Conservation (phyloP, 805 yeast genomes). For the Lipomyces oligophaga region DNA sequence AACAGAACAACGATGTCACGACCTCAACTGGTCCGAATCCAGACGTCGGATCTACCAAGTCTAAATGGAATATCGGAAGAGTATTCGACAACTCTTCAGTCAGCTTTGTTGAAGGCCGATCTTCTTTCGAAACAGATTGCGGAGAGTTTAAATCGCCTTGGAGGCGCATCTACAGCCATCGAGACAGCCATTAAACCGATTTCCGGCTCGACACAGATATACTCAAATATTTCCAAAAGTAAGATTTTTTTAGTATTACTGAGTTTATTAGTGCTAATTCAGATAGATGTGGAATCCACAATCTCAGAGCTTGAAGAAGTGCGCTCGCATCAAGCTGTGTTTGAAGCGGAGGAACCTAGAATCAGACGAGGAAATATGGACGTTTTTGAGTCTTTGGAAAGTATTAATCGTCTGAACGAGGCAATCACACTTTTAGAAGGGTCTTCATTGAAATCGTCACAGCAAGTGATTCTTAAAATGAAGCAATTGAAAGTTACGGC, state of each 20-base stretch:
- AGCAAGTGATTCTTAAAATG: slow-evolving; percentile 17
- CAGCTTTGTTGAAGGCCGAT: slow-evolving; percentile 58
- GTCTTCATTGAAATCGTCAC: slow-evolving; percentile 29
- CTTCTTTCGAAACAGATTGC: slow-evolving; percentile 54
- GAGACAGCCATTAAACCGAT: slow-evolving; percentile 68
- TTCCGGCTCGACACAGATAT: slow-evolving; percentile 54
- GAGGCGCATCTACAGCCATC: slow-evolving; percentile 52
- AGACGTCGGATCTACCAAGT: neutral
- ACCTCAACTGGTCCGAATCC: slow-evolving; percentile 1
- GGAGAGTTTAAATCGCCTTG: slow-evolving; percentile 52
- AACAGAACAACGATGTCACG: slow-evolving; percentile 12
- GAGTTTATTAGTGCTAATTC: neutral
- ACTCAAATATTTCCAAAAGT: slow-evolving; percentile 54
- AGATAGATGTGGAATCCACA: slow-evolving; percentile 22
- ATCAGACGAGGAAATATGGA: slow-evolving; percentile 30
- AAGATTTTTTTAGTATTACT: slow-evolving; percentile 47
- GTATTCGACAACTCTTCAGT: slow-evolving; percentile 47
- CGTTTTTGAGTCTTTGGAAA: slow-evolving; percentile 30
- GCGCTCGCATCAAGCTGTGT: slow-evolving; percentile 20
- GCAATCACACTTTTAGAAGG: slow-evolving; percentile 32
- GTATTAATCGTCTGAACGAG: slow-evolving; percentile 29
- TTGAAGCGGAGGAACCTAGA: slow-evolving; percentile 27
- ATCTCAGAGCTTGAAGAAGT: slow-evolving; percentile 14
- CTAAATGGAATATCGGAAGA: neutral
- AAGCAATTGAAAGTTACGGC: slow-evolving; percentile 19